Conservation (phyloP, 2,329 filamentous ascomycete species). For the Penicillium vulpinum region DNA sequence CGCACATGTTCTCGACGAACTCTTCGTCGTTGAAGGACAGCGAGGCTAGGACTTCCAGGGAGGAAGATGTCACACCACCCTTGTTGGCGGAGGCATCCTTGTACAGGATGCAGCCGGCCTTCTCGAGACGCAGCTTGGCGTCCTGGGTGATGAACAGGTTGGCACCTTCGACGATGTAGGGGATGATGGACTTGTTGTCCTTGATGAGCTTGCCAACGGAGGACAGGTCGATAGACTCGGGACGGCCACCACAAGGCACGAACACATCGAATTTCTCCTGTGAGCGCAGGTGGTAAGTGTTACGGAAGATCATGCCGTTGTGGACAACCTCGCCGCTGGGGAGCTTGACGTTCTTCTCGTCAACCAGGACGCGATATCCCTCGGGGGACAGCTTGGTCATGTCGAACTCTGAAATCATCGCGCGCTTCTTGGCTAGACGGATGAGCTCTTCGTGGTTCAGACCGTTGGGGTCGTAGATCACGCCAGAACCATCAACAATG, state of each 20-base stretch:
- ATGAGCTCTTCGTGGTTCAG: constrained; percentile 80
- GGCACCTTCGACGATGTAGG: constrained; percentile 96
- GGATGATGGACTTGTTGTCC: constrained; percentile 81
- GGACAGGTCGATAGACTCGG: constrained; percentile 92
- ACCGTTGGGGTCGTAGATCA: constrained; percentile 89
- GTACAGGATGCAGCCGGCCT: constrained; percentile 91
- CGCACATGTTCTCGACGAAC: constrained; percentile 93
- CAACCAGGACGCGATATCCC: constrained; percentile 88
- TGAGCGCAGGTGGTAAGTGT: constrained; percentile 89
- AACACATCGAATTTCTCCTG: constrained; percentile 79
- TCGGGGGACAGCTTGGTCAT: constrained; percentile 77
- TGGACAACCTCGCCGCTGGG: constrained; percentile 81
- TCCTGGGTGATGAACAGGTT: constrained; percentile 99
- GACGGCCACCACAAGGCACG: constrained; percentile 92
- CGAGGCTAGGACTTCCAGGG: constrained; percentile 90
- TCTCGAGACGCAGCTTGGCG: constrained; percentile 90
- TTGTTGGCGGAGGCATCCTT: constrained; percentile 99
- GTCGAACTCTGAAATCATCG: constrained; percentile 90
- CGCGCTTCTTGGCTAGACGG: constrained; percentile 79
- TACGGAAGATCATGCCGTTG: constrained; percentile 95
- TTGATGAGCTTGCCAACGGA: constrained; percentile 85
- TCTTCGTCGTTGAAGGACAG: constrained; percentile 88
- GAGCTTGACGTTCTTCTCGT: constrained; percentile 85
- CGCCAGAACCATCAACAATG: constrained; percentile 94
- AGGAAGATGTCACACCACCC: constrained; percentile 95